Base-by-base conservation (phyloP, 208 protist species). In the Acanthamoeba triangularis region DNA sequence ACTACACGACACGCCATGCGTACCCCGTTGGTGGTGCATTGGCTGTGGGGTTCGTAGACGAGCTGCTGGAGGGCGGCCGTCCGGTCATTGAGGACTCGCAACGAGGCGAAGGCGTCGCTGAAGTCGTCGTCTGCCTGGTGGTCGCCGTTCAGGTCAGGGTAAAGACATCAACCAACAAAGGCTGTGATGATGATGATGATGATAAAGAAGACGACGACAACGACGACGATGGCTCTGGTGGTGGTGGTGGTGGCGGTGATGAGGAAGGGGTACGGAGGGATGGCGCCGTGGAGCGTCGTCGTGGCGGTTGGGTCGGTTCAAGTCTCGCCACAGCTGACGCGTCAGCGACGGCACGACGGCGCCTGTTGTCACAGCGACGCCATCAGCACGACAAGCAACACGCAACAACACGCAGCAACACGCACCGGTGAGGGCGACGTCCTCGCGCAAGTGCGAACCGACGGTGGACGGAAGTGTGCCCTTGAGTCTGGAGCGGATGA, bases 31-130 rank as follows among this genome's bases (percentile, higher is more conserved):
- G 74, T 82, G 16, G 30, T 82, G 37, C 33, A 41, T 33, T 82
- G 74, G 37, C 74, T 82, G n/a, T 82, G 74, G 13, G 74, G 74
- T 47, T 82, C 74, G 33, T 82, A 82, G 20, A 82, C 74, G 8
- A 82, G 41, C 25, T 49, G 74, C 30, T 49, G 30, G 25, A 82
- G 41, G 74, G 74, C 74, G 8, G 74, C 74, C 3, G 74, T 49
- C 20, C 74, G 74, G 30, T 82, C 74, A 6, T 82, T 82, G 35
- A 82, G 37, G 8, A 82, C 74, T 47, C 74, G 74, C 74, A 82
- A n/a, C 16, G 74, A 41, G 18, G 74, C 18, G 41, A 82, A 82
- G 37, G 74, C 74, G 37, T 82, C 74, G 41, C 74, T 82, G 30
- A 82, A 82, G 37, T 82, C 74, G 11, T 82, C 52, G 52, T 59